Percentiles rank a stretch among this genome's conserved stretches.
Conservation (phyloP, 2,329 filamentous ascomycete genomes). For the Nemania diffusa region DNA sequence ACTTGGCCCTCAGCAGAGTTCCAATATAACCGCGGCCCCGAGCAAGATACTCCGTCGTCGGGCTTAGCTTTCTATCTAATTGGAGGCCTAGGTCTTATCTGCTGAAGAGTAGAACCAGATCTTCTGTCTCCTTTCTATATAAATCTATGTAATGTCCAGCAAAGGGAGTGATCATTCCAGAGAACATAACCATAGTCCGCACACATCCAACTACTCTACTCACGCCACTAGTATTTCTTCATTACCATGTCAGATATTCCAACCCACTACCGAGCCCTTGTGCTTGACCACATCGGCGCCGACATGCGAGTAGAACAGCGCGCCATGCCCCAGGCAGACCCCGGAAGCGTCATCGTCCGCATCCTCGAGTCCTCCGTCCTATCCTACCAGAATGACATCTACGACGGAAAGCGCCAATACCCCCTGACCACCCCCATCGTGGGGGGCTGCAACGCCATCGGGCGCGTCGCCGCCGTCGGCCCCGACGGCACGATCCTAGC, state of each 20-base stretch:
- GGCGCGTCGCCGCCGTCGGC: conserved; percentile 48
- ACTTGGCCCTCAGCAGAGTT: not conserved
- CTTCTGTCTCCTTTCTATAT: not conserved
- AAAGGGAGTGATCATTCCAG: not conserved
- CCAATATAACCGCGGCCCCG: conserved; percentile 24
- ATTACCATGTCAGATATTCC: conserved; percentile 36
- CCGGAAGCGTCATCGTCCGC: conserved; percentile 54
- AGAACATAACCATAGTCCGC: not conserved
- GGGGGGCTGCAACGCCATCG: conserved; percentile 48
- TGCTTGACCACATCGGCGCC: conserved; percentile 39
- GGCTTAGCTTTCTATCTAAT: not conserved
- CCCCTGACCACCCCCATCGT: conserved; percentile 47
- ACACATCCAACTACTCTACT: not conserved
- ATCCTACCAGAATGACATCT: conserved; percentile 55
- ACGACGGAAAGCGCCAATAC: conserved; percentile 50
- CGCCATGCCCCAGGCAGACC: conserved; percentile 47
- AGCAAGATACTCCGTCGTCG: not conserved
- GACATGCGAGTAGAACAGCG: conserved; percentile 48
- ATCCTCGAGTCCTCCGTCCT: conserved; percentile 53
- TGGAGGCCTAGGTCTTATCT: not conserved
- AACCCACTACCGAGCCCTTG: conserved; percentile 46
- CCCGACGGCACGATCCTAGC: conserved; percentile 48
- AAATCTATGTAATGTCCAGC: not conserved
- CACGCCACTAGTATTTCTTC: not conserved
- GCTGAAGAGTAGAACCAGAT: too few relatives aligned